phyloP scores from a whole-genome alignment of 768 basidiomycete species.

The Russula dissimulans region DNA sequence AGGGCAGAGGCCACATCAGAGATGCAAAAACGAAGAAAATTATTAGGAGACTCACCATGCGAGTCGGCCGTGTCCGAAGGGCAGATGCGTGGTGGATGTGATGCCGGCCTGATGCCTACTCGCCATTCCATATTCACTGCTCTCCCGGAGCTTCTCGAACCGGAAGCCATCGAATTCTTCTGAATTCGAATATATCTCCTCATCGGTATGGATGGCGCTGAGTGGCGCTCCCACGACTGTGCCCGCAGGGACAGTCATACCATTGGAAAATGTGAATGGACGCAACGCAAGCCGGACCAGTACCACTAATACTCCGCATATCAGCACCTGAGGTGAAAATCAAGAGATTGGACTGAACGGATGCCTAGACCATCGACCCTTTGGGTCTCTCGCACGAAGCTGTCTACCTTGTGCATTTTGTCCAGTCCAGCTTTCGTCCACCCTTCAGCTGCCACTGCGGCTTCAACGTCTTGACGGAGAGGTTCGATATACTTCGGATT shows the following conservation, averaged over 20 bases:
- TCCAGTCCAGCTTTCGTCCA: conserved; percentile 27
- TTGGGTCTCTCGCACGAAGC: conserved; percentile 29
- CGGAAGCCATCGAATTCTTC: conserved; percentile 36
- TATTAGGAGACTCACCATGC: conserved; percentile 20
- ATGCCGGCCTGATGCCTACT: conserved; percentile 4
- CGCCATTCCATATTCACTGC: background rate
- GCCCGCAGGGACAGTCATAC: conserved; percentile 33
- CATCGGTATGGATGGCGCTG: conserved; percentile 26
- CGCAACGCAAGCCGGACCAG: conserved; percentile 29
- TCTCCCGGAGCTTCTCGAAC: conserved; percentile 22
- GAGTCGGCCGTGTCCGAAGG: conserved; percentile 18
- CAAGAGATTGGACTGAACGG: conserved; percentile 4
- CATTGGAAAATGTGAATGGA: conserved; percentile 38
- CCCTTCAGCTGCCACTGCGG: conserved; percentile 23
- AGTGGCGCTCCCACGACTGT: conserved; percentile 28
- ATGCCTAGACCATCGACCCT: conserved; percentile 22
- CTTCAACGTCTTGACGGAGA: conserved; percentile 28
- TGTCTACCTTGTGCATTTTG: conserved; percentile 29
- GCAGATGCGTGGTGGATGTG: conserved; percentile 17
- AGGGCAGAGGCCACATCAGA: background rate
- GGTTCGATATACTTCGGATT: conserved; percentile 23
- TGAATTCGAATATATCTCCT: conserved; percentile 28
- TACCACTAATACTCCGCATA: no score
- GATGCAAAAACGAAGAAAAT: background rate
- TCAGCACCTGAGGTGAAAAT: background rate